phyloP scores from a whole-genome alignment of 2,329 filamentous ascomycete genomes.

The Tolypocladium capitatum region DNA sequence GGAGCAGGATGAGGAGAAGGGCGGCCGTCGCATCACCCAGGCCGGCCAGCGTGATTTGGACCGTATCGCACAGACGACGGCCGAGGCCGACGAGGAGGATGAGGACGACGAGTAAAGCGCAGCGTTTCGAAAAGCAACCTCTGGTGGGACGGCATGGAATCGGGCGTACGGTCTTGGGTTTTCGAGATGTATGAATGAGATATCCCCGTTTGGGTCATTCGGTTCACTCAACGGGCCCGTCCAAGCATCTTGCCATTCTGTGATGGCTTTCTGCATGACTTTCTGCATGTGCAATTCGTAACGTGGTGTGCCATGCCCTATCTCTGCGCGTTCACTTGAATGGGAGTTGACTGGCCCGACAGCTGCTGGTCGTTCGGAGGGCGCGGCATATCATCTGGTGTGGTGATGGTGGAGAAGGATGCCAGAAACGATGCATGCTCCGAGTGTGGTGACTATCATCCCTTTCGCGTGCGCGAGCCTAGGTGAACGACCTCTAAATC shows the following conservation, averaged over 20 bases:
- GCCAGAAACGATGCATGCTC: too few species aligned
- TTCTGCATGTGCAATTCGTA: neutral
- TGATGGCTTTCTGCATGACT: neutral
- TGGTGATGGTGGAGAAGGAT: too few species aligned
- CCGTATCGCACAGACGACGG: conserved; percentile 74
- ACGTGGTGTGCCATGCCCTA: neutral
- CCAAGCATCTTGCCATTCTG: conserved; percentile 3
- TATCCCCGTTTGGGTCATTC: conserved; percentile 24
- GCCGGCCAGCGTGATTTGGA: conserved; percentile 98
- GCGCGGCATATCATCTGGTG: too few species aligned
- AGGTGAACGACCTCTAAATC: too few species aligned
- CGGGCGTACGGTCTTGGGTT: conserved; percentile 28
- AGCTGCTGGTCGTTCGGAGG: too few species aligned
- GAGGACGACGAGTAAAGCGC: conserved; percentile 53
- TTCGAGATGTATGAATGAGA: conserved; percentile 28
- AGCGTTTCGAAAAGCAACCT: neutral
- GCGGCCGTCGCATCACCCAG: conserved; percentile 96
- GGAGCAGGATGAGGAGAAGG: conserved; percentile 96
- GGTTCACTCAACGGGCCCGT: conserved; percentile 21
- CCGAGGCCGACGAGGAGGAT: conserved; percentile 57
- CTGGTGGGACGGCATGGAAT: conserved; percentile 5
- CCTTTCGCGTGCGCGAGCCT: too few species aligned
- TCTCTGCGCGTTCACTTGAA: neutral
- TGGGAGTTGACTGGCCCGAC: too few species aligned
- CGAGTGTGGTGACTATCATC: too few species aligned